These are phyloP conservation scores for Cephaloascus fragrans DNA, from an alignment of 805 yeast genomes.

Conservation along the genomic window DNA sequence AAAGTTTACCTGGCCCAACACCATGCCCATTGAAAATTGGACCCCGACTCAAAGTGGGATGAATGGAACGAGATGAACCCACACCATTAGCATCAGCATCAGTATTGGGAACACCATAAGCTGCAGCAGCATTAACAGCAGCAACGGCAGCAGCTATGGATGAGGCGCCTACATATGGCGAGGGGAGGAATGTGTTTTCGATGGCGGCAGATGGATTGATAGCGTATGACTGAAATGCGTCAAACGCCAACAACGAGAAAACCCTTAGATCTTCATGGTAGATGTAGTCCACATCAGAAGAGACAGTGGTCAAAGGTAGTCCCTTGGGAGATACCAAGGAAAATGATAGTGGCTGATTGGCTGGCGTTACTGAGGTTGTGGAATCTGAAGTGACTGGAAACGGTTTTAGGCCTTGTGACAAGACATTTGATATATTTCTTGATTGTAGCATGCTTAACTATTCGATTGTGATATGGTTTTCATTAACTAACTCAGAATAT, in stretches of 20 bases:
- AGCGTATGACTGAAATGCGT: slow-evolving; percentile 7
- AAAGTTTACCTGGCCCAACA: slow-evolving; percentile 17
- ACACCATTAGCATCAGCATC: no score
- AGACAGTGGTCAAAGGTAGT: slow-evolving; percentile 28
- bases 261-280: slow-evolving; percentile 20
- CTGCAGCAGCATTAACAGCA: no score
- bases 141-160: no score
- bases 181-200: no score
- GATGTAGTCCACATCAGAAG: slow-evolving; percentile 8
- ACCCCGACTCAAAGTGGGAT: no score
- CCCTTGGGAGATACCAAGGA: slow-evolving; percentile 26
- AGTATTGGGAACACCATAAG: no score
- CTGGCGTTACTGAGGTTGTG: slow-evolving; percentile 1
- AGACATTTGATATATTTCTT: slow-evolving; percentile 23
- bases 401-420: slow-evolving; percentile 21
- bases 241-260: slow-evolving; percentile 23
- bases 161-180: no score
- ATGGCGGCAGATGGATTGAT: no score
- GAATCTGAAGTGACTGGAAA: no score
- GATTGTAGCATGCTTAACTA: slow-evolving; percentile 24
- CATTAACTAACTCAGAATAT: no score
- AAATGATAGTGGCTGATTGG: slow-evolving; percentile 15
- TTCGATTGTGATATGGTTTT: no score
- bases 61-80: no score
- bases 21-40: slow-evolving; percentile 21